phyloP scores from a whole-genome alignment of 352 stramenopile species.

The Globisporangium acanthophoron region DNA sequence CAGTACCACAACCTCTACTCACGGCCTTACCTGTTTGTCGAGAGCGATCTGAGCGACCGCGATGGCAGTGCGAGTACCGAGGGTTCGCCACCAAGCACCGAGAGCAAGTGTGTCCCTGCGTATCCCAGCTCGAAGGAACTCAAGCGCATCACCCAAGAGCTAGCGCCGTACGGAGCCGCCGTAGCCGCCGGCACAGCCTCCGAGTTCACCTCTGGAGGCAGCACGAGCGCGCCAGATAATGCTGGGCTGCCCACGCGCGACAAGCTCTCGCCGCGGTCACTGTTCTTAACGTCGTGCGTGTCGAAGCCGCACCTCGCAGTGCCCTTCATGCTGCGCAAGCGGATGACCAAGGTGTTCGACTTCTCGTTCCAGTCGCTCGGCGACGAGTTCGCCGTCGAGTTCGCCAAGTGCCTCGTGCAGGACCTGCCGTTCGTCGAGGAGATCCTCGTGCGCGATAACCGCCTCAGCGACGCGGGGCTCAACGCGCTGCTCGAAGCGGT shows the following conservation, averaged over 20 bases:
- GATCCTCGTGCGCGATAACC: constrained; percentile 85
- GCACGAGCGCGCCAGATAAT: constrained; percentile 3
- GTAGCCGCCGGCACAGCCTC: constrained; percentile 2
- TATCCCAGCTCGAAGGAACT: constrained; percentile 43
- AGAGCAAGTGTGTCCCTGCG: constrained; percentile 27
- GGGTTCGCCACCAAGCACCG: not conserved
- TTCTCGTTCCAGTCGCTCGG: constrained; percentile 82
- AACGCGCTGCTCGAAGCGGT: constrained; percentile 54
- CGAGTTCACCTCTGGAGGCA: not conserved
- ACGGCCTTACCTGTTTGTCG: constrained; percentile 62
- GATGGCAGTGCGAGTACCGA: no score
- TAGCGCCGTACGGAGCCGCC: constrained; percentile 15
- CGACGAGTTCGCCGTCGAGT: constrained; percentile 57
- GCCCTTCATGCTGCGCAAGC: constrained; percentile 56
- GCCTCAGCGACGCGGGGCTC: constrained; percentile 71
- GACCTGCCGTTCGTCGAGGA: constrained; percentile 66
- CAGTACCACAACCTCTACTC: constrained; percentile 59
- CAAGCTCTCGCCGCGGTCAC: constrained; percentile 54
- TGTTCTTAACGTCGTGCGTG: constrained; percentile 52
- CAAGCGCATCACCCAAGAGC: constrained; percentile 24
- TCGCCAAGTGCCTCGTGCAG: constrained; percentile 50
- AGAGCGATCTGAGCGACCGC: not conserved
- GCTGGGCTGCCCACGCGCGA: constrained; percentile 29
- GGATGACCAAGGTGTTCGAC: constrained; percentile 65
- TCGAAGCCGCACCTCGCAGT: constrained; percentile 45